phyloP scores from a whole-genome alignment of 148 eudicot species.

The Heliosperma pusillum region DNA sequence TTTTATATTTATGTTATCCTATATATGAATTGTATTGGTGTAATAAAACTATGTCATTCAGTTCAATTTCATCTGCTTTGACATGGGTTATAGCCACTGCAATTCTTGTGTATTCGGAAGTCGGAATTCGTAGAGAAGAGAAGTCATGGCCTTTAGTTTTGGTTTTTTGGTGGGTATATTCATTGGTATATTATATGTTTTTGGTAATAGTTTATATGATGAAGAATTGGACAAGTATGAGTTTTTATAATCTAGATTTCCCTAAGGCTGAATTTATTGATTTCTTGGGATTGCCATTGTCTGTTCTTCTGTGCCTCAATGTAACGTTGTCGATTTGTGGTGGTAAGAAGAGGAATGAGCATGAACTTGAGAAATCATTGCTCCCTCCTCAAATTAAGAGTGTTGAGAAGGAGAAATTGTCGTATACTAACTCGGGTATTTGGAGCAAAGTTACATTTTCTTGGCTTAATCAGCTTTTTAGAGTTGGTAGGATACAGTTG shows the following conservation, averaged over 20 bases:
- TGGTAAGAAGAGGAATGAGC: conserved; percentile 6
- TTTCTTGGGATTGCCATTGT: conserved; percentile 52
- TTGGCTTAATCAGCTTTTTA: conserved; percentile 85
- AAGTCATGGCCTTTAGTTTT: conserved; percentile 57
- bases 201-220: conserved; percentile 28
- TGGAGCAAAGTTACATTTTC: conserved; percentile 62
- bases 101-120: conserved; percentile 36
- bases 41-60: conserved; percentile 21
- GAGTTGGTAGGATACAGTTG: conserved; percentile 50
- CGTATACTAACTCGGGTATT: conserved; percentile 44
- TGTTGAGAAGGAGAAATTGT: conserved; percentile 6
- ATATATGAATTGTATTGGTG: conserved; percentile 40
- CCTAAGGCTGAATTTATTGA: conserved; percentile 43
- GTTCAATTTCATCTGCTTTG: conserved; percentile 33
- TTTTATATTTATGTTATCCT: conserved; percentile 42
- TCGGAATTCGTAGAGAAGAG: conserved; percentile 15
- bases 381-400: conserved; percentile 22
- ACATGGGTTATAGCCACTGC: conserved; percentile 57
- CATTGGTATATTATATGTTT: conserved; percentile 31
- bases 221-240: conserved; percentile 28
- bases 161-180: conserved; percentile 63
- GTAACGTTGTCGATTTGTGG: conserved; percentile 23
- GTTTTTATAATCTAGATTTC: conserved; percentile 28
- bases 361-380: conserved; percentile 46
- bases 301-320: conserved; percentile 51